A percentile compares a stretch with the other conserved stretches of the same genome.
phyloP scores from a whole-genome alignment of 345 rosid species.

The Ceriops zippeliana region DNA sequence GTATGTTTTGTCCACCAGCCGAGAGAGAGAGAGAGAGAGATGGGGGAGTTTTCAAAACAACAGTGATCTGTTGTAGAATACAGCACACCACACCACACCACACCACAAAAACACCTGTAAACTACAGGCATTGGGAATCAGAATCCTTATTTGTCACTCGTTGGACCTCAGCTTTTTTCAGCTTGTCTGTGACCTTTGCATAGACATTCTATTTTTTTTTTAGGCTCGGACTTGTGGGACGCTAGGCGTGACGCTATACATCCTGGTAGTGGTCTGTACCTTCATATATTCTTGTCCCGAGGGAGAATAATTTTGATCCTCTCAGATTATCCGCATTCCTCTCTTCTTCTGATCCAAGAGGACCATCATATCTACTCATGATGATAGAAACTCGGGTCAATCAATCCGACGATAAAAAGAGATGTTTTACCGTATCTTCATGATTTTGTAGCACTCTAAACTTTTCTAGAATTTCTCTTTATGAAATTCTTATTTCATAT shows the following conservation, averaged over 20 bases:
- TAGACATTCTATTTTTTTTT: slow-evolving; percentile 20
- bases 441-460: too few relatives aligned
- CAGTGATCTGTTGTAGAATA: not conserved
- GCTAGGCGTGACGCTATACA: slow-evolving; percentile 10
- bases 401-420: too few relatives aligned
- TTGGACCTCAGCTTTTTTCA: slow-evolving; percentile 20
- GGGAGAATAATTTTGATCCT: not conserved
- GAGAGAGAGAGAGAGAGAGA: too few relatives aligned
- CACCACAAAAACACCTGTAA: too few relatives aligned
- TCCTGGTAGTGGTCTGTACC: not conserved
- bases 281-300: slow-evolving; percentile 5
- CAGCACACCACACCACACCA: not conserved
- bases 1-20: too few relatives aligned
- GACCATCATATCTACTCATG: too few relatives aligned
- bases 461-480: too few relatives aligned
- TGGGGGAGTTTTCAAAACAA: slow-evolving; percentile 6
- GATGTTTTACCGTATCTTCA: too few relatives aligned
- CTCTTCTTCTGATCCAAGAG: too few relatives aligned
- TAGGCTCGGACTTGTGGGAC: slow-evolving; percentile 7
- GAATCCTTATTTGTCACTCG: slow-evolving; percentile 21
- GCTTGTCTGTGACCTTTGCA: slow-evolving; percentile 12
- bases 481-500: too few relatives aligned
- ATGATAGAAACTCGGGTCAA: too few relatives aligned
- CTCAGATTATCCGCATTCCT: too few relatives aligned
- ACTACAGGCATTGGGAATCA: slow-evolving; percentile 21